Evolutionary conservation across 192 early-diverging fungal genomes (phyloP), one percentile per base, ranked within the genome.

Genomic region (Pilaira anomala): DNA sequence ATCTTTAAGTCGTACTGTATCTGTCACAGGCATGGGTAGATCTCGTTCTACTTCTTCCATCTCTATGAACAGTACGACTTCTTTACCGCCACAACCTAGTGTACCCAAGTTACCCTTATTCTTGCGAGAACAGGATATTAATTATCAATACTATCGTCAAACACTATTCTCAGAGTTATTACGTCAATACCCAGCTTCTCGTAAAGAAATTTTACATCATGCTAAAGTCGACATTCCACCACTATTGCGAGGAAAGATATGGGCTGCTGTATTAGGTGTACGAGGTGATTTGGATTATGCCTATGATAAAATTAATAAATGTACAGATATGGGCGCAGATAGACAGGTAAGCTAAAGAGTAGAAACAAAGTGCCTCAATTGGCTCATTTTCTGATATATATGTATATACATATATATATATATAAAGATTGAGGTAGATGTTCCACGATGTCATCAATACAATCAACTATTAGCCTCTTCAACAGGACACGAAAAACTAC

Each of bases 361-460:
- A n/a, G n/a, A n/a, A n/a, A n/a, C n/a, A n/a, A n/a, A n/a, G n/a
- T n/a, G 30, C 56, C 14, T 25, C n/a, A n/a, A n/a, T n/a, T n/a
- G n/a, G n/a, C n/a, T n/a, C n/a, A n/a, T n/a, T n/a, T n/a, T n/a
- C n/a, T n/a, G 1, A 36, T 36, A 36, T 0, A 36, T 36, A 36
- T 33, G 30, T 36, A 36, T 36, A 36, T 9, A 4, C 33, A 36
- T 9, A 36, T 0, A 36, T 5, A 33, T 7, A 33, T 36, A 36
- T 36, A 36, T 9, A 6, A 36, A 36, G 33, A 36, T 36, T 9
- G 33, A 36, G 12, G 13, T 60, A 79, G 86, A 87, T 60, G 81
- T 87, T 9, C 86, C 86, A 22, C 71, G 86, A 28, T 87, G 86
- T 64, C 86, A 87, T 42, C 86, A 87, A 55, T 87, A 87, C 65